Percentiles rank a stretch among this genome's conserved stretches.
phyloP scores from a whole-genome alignment of 257 asterid species.

The Cruciata laevipes region DNA sequence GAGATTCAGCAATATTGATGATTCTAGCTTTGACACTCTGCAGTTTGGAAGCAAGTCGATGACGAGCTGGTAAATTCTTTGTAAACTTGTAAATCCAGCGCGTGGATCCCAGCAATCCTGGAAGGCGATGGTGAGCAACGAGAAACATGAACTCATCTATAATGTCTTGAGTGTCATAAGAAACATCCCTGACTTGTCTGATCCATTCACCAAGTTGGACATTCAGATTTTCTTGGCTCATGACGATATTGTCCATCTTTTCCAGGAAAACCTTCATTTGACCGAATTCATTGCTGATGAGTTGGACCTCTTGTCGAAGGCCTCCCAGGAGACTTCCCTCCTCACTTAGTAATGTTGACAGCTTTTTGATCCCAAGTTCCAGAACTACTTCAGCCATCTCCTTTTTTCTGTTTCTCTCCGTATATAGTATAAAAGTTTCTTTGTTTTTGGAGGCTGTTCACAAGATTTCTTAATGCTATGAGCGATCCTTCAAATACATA shows the following conservation, averaged over 20 bases:
- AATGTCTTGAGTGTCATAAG: conserved; percentile 5
- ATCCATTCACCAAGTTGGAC: not conserved
- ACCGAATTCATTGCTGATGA: not conserved
- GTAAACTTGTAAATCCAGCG: not conserved
- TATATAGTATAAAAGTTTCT: too few species aligned
- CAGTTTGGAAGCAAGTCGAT: not conserved
- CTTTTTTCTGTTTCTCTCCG: too few species aligned
- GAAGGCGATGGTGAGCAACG: not conserved
- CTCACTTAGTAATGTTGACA: not conserved
- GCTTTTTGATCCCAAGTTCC: not conserved
- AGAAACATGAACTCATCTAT: not conserved
- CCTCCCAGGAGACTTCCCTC: not conserved
- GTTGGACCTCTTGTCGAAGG: conserved; percentile 10
- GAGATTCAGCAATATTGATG: not conserved
- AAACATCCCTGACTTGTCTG: conserved; percentile 3
- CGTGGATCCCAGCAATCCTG: too few species aligned
- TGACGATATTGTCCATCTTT: too few species aligned
- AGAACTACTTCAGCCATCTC: not conserved
- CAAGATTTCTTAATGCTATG: too few species aligned
- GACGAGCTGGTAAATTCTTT: not conserved
- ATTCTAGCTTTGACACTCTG: not conserved
- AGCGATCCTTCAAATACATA: too few species aligned
- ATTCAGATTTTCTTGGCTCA: not conserved
- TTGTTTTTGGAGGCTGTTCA: too few species aligned
- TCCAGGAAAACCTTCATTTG: not conserved